phyloP scores from a whole-genome alignment of 768 basidiomycete genomes.

The Peribolospora baueri region DNA sequence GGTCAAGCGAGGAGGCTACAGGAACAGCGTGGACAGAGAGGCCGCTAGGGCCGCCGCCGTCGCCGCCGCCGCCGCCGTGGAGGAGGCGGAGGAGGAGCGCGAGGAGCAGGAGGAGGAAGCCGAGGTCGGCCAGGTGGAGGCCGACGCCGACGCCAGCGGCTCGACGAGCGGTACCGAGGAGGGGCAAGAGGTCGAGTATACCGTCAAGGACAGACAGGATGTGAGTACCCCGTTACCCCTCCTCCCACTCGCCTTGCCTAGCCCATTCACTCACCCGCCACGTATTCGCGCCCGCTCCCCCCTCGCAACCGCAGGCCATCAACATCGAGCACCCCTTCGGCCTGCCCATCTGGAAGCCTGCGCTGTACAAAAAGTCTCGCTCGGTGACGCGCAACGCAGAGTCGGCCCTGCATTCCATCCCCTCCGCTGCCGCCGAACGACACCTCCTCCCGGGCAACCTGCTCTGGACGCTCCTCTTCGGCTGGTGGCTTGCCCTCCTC shows the following conservation, averaged over 20 bases:
- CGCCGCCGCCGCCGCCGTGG: too few species aligned
- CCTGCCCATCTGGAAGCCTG: slow-evolving; percentile 97
- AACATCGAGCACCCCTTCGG: slow-evolving; percentile 99
- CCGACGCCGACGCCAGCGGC: slow-evolving; percentile 4
- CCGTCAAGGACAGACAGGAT: slow-evolving; percentile 82
- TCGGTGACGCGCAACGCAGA: slow-evolving; percentile 92
- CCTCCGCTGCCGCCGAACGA: slow-evolving; percentile 75
- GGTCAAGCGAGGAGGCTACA: too few species aligned
- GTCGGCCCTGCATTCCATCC: slow-evolving; percentile 70
- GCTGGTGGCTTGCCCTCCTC: slow-evolving; percentile 66
- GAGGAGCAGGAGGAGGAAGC: not conserved
- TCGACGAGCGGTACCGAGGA: not conserved
- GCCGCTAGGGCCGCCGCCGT: too few species aligned
- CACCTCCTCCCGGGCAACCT: slow-evolving; percentile 85
- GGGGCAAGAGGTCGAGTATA: slow-evolving; percentile 17
- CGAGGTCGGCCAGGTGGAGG: slow-evolving; percentile 5
- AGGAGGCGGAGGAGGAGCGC: slow-evolving; percentile 3
- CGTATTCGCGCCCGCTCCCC: too few species aligned
- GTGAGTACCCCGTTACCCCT: slow-evolving; percentile 21
- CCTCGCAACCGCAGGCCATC: slow-evolving; percentile 27
- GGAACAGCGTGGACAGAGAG: too few species aligned
- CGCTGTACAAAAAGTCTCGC: slow-evolving; percentile 88
- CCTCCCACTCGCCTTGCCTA: not conserved
- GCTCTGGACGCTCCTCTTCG: slow-evolving; percentile 70
- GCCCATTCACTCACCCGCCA: not conserved